Base-by-base conservation (phyloP, 495 filamentous ascomycete species). In the Podospora appendiculata region DNA sequence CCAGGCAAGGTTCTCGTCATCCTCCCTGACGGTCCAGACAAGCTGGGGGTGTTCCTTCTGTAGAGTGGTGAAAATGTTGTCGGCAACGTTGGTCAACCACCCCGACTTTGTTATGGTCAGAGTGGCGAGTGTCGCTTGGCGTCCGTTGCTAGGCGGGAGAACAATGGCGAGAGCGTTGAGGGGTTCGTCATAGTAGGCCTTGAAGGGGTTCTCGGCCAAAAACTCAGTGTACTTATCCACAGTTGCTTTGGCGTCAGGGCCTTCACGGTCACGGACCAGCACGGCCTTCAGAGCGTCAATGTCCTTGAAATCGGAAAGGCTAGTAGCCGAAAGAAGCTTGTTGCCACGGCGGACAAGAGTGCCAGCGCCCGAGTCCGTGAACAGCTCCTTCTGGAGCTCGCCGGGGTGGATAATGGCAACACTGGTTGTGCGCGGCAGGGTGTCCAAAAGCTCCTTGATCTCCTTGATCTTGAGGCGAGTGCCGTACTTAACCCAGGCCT, bases 391-490 rank as follows among this genome's bases (percentile, higher is more conserved):
- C 66, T 96, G 90, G 8, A 98, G 80, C 63, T 95, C 88, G 18
- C 84, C 88, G 2, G 93, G 91, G 68, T 96, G 90, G 57, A 98
- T 97, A 63, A 98, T 97, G 25, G 93, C 93, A 51, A 98, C 94
- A 61, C 90, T 96, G 41, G 93, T 95, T 10, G 90, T 88, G 59
- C 89, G 81, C 39, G 93, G 93, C 10, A 98, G 80, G 32, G 86
- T 84, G 50, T 85, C 85, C 47, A 98, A 75, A 8, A 98, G 80
- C 16, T 93, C 88, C 76, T 96, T 96, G 72, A 96, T 95, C 74
- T 98, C 92, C 72, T 92, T 94, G 71, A 98, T 96, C 86, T 98
- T 98, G 51, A 96, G 74, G 58, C 91, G 84, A 41, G 93, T 98
- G 34, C 93, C 93, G 70, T 95, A 93, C 56, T 87, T 86, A 64